These are phyloP conservation scores for Penicillium malachiteum DNA, from an alignment of 495 filamentous ascomycete species.

Conservation along the genomic window DNA sequence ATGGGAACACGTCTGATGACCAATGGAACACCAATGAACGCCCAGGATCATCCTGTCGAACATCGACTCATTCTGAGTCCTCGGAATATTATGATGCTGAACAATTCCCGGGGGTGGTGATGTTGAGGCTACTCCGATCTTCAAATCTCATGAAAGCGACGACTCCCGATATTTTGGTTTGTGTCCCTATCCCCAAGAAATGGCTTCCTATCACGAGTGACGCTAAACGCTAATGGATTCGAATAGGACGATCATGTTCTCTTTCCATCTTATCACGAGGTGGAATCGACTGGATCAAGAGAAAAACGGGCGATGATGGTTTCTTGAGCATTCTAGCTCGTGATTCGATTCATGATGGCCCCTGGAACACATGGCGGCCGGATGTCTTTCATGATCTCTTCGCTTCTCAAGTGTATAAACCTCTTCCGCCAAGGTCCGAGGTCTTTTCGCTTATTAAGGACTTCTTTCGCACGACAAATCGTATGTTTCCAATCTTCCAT, in stretches of 20 bases:
- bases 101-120: conserved; percentile 38
- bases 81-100: conserved; percentile 19
- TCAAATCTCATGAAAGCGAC: conserved; percentile 71
- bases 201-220: too few species aligned
- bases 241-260: conserved; percentile 79
- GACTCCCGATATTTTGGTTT: conserved; percentile 91
- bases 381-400: conserved; percentile 92
- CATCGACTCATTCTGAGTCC: conserved; percentile 15
- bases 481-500: conserved; percentile 94
- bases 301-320: conserved; percentile 84
- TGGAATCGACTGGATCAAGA: conserved; percentile 96
- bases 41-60: conserved; percentile 1
- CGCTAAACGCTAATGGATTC: background rate
- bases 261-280: conserved; percentile 94
- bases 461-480: conserved; percentile 94
- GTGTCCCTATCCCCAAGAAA: conserved; percentile 5
- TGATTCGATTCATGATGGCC: conserved; percentile 70
- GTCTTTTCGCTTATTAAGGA: conserved; percentile 79
- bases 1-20: conserved; percentile 57
- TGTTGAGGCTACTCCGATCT: conserved; percentile 47
- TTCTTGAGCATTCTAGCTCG: conserved; percentile 83
- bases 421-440: conserved; percentile 75
- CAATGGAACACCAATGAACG: conserved; percentile 54
- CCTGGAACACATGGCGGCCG: conserved; percentile 87
- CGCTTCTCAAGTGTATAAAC: conserved; percentile 72